These are phyloP conservation scores for Bruguiera parviflora DNA, from an alignment of 345 rosid species.

Conservation along the genomic window DNA sequence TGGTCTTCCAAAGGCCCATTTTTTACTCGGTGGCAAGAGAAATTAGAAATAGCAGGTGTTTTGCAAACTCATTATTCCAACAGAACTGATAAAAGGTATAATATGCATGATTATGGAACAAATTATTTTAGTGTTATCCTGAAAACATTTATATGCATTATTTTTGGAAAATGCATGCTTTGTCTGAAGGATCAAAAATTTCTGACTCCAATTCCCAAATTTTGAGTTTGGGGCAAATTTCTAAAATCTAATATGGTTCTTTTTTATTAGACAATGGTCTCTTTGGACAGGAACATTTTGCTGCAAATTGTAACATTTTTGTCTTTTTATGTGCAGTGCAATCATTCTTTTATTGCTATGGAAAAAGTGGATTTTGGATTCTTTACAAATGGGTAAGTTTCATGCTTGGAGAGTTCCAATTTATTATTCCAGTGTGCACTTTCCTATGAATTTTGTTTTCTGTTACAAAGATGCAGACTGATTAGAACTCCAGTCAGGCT, in stretches of 20 bases:
- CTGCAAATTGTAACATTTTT: neutral
- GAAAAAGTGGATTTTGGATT: conserved; percentile 15
- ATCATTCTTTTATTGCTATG: conserved; percentile 64
- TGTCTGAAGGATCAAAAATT: neutral
- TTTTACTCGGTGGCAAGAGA: neutral
- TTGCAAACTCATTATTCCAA: too few species aligned
- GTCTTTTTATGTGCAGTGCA: conserved; percentile 57
- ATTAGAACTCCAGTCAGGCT: too few species aligned
- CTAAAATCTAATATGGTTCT: neutral
- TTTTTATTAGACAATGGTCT: neutral
- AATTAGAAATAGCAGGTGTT: too few species aligned
- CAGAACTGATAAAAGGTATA: neutral
- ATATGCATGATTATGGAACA: neutral
- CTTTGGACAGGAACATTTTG: too few species aligned
- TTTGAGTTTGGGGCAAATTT: neutral
- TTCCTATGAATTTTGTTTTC: neutral
- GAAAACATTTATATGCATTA: neutral
- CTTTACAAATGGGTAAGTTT: conserved; percentile 32
- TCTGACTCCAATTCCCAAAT: neutral
- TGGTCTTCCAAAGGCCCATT: conserved; percentile 78
- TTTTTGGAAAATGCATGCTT: neutral
- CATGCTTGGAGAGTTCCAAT: neutral
- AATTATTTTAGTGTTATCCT: neutral
- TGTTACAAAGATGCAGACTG: neutral
- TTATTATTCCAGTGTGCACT: neutral